Evolutionary conservation across 345 rosid genomes (phyloP).

Genomic region (Hirschfeldia incana): DNA sequence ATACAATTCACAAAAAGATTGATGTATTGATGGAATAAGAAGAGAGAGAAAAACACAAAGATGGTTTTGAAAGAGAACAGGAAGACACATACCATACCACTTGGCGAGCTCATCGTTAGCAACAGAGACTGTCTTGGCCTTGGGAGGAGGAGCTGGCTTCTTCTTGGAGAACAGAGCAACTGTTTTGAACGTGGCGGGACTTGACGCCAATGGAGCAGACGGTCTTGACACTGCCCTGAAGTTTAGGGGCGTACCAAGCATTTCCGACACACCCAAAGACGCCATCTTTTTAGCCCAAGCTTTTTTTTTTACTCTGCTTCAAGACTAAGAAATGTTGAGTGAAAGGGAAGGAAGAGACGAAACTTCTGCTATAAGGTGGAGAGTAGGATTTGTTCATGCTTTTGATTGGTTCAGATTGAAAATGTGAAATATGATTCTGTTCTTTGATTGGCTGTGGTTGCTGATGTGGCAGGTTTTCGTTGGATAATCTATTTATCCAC

Average conservation of each 20-base stretch:
- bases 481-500: constrained; percentile 46
- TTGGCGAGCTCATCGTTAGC: constrained; percentile 83
- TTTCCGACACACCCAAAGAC: constrained; percentile 83
- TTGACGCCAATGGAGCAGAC: constrained; percentile 58
- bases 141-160: constrained; percentile 69
- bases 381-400: constrained; percentile 47
- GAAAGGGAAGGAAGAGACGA: constrained; percentile 17
- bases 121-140: constrained; percentile 55
- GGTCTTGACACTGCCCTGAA: constrained; percentile 51
- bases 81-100: constrained; percentile 89
- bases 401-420: constrained; percentile 46
- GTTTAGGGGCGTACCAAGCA: constrained; percentile 77
- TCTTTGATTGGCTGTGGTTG: constrained; percentile 51
- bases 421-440: constrained; percentile 59
- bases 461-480: constrained; percentile 48
- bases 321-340: constrained; percentile 18
- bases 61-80: not conserved
- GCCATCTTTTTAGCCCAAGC: constrained; percentile 40
- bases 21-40: not conserved
- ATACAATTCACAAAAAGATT: constrained; percentile 13
- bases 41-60: not conserved
- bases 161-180: constrained; percentile 88
- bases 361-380: constrained; percentile 52
- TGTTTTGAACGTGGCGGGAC: constrained; percentile 62
- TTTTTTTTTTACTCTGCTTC: not conserved